These are phyloP conservation scores for Aspergillus sp. DNA, from an alignment of 2,329 filamentous ascomycete species.

Conservation along the genomic window DNA sequence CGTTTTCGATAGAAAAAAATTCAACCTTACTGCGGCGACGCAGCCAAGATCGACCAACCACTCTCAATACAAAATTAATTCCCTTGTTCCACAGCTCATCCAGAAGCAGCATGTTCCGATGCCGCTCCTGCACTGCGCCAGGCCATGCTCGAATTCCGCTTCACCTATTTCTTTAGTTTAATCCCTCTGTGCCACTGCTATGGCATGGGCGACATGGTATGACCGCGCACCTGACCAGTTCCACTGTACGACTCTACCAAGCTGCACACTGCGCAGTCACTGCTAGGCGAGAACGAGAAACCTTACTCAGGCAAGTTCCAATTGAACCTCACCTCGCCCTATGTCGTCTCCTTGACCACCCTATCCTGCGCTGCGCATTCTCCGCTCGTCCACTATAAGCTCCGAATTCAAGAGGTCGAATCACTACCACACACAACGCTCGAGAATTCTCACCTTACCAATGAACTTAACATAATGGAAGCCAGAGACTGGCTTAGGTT, in stretches of 20 bases:
- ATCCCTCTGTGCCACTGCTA: neutral
- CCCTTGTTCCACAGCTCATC: neutral
- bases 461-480: neutral
- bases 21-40: conserved; percentile 2
- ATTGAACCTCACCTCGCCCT: neutral
- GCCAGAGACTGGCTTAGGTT: neutral
- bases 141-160: neutral
- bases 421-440: neutral
- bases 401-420: neutral
- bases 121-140: neutral
- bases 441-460: neutral
- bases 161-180: neutral
- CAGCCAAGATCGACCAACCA: neutral
- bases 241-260: neutral
- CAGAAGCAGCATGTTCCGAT: neutral
- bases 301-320: neutral
- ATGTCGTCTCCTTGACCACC: neutral
- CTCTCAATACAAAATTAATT: neutral
- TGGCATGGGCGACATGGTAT: neutral
- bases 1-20: neutral
- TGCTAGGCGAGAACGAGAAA: neutral
- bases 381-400: neutral
- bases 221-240: conserved; percentile 3
- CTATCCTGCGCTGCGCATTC: neutral
- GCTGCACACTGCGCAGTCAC: neutral